Percentiles rank a stretch among this genome's conserved stretches.
phyloP scores from a whole-genome alignment of 148 eudicot genomes.

The Rhododendron mucronatum region DNA sequence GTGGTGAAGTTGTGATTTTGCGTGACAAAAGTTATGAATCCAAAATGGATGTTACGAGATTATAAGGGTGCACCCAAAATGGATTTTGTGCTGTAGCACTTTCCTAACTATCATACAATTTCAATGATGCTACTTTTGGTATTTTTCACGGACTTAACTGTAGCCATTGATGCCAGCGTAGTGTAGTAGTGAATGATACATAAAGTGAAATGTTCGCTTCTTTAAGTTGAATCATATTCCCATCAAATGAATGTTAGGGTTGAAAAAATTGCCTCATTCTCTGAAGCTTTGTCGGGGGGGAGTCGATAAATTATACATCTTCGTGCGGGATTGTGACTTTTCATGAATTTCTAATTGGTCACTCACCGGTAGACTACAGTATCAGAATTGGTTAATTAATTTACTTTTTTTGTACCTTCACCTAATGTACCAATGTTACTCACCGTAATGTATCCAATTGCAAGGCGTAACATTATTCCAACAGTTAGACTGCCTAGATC shows the following conservation, averaged over 20 bases:
- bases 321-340: too few relatives aligned
- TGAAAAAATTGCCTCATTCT: not conserved
- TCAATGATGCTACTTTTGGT: not conserved
- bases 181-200: not conserved
- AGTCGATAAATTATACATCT: too few relatives aligned
- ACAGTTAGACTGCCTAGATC: not conserved
- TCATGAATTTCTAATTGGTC: too few relatives aligned
- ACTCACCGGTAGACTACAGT: too few relatives aligned
- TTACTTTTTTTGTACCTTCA: not conserved
- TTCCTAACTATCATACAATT: not conserved
- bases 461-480: not conserved
- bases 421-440: not conserved
- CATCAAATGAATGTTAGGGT: not conserved
- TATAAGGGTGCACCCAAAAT: not conserved
- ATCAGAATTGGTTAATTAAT: not conserved
- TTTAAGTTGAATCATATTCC: not conserved
- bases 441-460: not conserved
- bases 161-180: not conserved
- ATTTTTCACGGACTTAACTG: not conserved
- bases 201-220: not conserved
- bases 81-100: not conserved
- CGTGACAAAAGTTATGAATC: not conserved
- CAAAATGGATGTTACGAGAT: not conserved
- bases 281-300: too few relatives aligned
- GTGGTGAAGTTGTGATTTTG: not conserved